Conservation (phyloP, 768 basidiomycete species). For the Tylopilus felleus region DNA sequence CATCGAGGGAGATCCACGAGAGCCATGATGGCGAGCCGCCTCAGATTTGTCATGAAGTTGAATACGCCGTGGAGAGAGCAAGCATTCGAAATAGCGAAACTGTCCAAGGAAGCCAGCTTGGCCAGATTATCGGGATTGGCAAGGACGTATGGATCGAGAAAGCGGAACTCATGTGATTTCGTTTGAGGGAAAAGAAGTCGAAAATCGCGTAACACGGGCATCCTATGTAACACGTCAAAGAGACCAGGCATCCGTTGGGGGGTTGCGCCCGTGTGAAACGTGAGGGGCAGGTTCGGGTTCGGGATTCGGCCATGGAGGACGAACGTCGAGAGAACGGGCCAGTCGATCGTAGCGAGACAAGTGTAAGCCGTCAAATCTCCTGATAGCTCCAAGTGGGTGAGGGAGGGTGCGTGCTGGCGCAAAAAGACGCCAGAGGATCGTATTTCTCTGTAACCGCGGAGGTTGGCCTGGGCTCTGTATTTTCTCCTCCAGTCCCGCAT, state of each 20-base stretch:
- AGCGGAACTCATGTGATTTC: slow-evolving; percentile 23
- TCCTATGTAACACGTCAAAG: slow-evolving; percentile 30
- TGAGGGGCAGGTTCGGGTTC: slow-evolving; percentile 7
- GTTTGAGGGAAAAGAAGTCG: slow-evolving; percentile 32
- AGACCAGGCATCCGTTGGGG: slow-evolving; percentile 10
- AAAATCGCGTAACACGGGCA: slow-evolving; percentile 31
- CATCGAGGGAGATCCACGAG: slow-evolving; percentile 35
- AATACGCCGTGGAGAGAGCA: slow-evolving; percentile 30
- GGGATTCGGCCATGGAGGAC: slow-evolving; percentile 31
- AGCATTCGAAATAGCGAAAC: slow-evolving; percentile 36
- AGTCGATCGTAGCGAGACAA: slow-evolving; percentile 29
- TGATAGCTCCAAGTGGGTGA: slow-evolving; percentile 32
- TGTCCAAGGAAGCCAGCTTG: slow-evolving; percentile 34
- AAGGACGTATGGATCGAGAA: slow-evolving; percentile 24
- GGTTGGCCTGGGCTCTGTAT: slow-evolving; percentile 30
- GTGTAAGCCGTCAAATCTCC: slow-evolving; percentile 29
- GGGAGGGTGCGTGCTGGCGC: slow-evolving; percentile 27
- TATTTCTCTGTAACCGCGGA: slow-evolving; percentile 29
- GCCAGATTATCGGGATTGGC: slow-evolving; percentile 20
- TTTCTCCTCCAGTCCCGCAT: slow-evolving; percentile 37
- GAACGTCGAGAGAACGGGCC: slow-evolving; percentile 30
- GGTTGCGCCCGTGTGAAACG: slow-evolving; percentile 13
- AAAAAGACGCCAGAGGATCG: slow-evolving; percentile 30
- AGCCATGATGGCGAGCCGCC: slow-evolving; percentile 30
- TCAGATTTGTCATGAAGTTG: slow-evolving; percentile 28